phyloP scores from a whole-genome alignment of 768 basidiomycete species.

The Amanita molliuscula region DNA sequence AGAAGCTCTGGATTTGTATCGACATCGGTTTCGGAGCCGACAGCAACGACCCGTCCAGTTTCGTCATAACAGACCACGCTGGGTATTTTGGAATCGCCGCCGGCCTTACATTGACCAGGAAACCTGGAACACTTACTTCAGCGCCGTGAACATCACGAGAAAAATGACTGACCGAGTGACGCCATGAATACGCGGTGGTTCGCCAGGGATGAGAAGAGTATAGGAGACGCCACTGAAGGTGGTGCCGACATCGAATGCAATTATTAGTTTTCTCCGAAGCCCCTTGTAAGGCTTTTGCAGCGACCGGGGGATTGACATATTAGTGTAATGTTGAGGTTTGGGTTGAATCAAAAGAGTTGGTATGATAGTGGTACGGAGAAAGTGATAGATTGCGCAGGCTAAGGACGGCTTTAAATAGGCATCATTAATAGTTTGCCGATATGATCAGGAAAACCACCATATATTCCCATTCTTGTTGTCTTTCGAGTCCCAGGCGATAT shows the following conservation, averaged over 20 bases:
- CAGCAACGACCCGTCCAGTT: background rate
- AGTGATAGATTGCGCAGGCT: no score
- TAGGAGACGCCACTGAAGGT: conserved; percentile 32
- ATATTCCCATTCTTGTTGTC: no score
- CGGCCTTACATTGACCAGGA: background rate
- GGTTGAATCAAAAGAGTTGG: background rate
- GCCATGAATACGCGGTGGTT: conserved; percentile 22
- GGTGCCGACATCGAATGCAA: conserved; percentile 44
- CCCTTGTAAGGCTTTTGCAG: conserved; percentile 27
- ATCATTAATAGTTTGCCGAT: no score
- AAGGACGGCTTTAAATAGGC: no score
- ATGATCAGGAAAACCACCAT: no score
- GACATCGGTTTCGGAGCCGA: conserved; percentile 1
- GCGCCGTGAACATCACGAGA: conserved; percentile 3
- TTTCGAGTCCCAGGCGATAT: no score
- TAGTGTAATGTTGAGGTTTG: background rate
- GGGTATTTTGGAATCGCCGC: conserved; percentile 5
- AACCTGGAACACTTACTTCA: background rate
- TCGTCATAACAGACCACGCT: conserved; percentile 4
- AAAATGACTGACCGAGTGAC: conserved; percentile 20
- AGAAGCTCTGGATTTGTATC: background rate
- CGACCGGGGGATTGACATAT: conserved; percentile 13
- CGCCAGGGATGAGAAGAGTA: conserved; percentile 23
- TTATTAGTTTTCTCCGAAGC: conserved; percentile 26
- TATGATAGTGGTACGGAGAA: no score